Evolutionary conservation across 1,284 basidiomycete genomes (phyloP), one percentile per base, ranked within the genome.

Genomic region (Sporisorium graminicola): DNA sequence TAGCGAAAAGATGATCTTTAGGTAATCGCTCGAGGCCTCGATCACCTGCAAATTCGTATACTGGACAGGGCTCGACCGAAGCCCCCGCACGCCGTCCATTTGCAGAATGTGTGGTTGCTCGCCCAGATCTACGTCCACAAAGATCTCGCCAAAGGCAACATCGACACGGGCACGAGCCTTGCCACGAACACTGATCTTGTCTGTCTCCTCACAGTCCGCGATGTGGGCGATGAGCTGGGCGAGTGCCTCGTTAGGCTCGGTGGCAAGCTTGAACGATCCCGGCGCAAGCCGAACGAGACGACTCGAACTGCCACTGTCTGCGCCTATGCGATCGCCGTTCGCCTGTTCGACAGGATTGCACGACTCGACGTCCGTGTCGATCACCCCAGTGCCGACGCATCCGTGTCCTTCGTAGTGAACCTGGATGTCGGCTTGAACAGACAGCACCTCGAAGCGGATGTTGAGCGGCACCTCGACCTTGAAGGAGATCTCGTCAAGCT

Each of bases 11-110:
- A 63, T 49, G 29, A 79, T 72, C 51, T 75, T 73, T 37, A 81
- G 66, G n/a, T 46, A 74, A 20, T 76, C 74, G 27, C 49, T 50
- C 29, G 66, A 73, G 0, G 75, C 77, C 22, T 74, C 75, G 2
- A 75, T 73, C 24, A 81, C 66, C 51, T 78, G 71, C 29, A 81
- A 51, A 37, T 69, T 68, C 14, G 72, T 78, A 50, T 79, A 79
- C 51, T 81, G 78, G 7, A 80, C 65, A 5, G 79, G 79, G 14
- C 69, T 74, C 6, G 71, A 74, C 16, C 72, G 62, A 24, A 74
- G 35, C 8, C 72, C 72, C 8, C 67, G 66, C 44, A 74, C 37
- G 14, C 72, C 72, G 20, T 74, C 63, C 54, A 74, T 63, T 12
- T 51, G 58, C 26, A 74, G 37, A 14, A 66, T 29, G 46, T 74